Evolutionary conservation across 345 rosid species (phyloP).

Genomic region (Noccaea bulbosa): DNA sequence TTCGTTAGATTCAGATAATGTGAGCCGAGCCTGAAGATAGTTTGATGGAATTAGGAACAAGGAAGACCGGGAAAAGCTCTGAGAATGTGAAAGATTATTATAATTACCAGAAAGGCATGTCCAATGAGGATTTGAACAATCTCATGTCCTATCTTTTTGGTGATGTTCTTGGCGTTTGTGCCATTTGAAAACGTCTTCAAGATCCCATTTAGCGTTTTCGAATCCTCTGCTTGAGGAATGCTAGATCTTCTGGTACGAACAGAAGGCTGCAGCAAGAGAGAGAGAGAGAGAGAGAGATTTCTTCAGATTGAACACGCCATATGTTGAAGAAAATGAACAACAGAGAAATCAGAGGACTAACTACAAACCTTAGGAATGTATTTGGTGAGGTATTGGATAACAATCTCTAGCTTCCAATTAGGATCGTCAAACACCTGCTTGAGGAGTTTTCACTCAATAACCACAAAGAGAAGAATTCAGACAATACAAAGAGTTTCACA

Average conservation of each 20-base stretch:
- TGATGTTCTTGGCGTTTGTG: slow-evolving; percentile 50
- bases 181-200: slow-evolving; percentile 59
- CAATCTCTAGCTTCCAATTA: slow-evolving; percentile 82
- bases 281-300: background rate
- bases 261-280: slow-evolving; percentile 51
- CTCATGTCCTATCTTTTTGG: slow-evolving; percentile 59
- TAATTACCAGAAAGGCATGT: slow-evolving; percentile 75
- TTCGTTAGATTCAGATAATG: slow-evolving; percentile 43
- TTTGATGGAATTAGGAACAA: background rate
- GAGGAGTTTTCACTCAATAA: slow-evolving; percentile 21
- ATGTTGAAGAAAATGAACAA: slow-evolving; percentile 7
- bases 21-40: slow-evolving; percentile 61
- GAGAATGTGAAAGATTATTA: slow-evolving; percentile 11
- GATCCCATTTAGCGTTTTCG: slow-evolving; percentile 52
- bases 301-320: background rate
- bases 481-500: slow-evolving; percentile 4
- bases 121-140: slow-evolving; percentile 74
- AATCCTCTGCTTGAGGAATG: slow-evolving; percentile 44
- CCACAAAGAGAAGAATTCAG: slow-evolving; percentile 11
- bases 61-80: background rate
- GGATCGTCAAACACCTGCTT: slow-evolving; percentile 70
- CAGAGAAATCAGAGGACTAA: background rate
- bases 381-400: slow-evolving; percentile 66
- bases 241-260: slow-evolving; percentile 71
- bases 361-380: slow-evolving; percentile 63